Base-by-base conservation (phyloP, 805 yeast genomes). In the Starmerella stigmatis region DNA sequence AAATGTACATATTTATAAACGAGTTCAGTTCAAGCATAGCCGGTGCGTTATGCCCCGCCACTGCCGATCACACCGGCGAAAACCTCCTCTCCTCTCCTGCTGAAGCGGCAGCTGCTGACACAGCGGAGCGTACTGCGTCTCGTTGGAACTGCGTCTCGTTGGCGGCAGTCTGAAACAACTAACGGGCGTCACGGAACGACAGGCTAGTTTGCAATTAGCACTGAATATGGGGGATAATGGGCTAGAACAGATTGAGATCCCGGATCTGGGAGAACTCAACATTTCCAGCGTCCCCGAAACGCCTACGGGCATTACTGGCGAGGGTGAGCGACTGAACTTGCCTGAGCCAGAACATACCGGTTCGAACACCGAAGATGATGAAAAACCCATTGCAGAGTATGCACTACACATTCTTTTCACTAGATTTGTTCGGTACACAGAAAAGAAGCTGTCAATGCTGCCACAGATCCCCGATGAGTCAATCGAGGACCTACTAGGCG, bases 331-430 rank as follows among this genome's bases (percentile, higher is more conserved):
- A 4, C n/a, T 11, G 22, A 17, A 22, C 36, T 22, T 9, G n/a
- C 29, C 19, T 7, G 35, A 37, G 2, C 33, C 32, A 2, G 41
- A 26, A 17, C 30, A 25, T 2, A 21, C 41, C 1, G 35, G 30
- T 3, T n/a, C 35, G 13, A 22, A 17, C 12, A 16, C 19, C 5
- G 54, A 49, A 4, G 52, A 48, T 5, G 50, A 50, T 7, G 55
- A 53, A 27, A 55, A 56, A 43, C 58, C 58, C 3, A 53, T 59
- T 8, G 51, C 57, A 13, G 96, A 88, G 57, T 92, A 92, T 60
- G 92, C 97, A 0, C 67, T 94, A 44, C 96, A 94, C 62, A 86
- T 94, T 21, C 72, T 94, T 32, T 94, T 94, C 61, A 86, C 97
- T 2, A 94, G 89, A 64, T 92, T 92, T 65, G 94, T 94, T 9